Evolutionary conservation across 208 protist genomes (phyloP), one percentile per base, ranked within the genome.

Genomic region (Lotmaria passim): DNA sequence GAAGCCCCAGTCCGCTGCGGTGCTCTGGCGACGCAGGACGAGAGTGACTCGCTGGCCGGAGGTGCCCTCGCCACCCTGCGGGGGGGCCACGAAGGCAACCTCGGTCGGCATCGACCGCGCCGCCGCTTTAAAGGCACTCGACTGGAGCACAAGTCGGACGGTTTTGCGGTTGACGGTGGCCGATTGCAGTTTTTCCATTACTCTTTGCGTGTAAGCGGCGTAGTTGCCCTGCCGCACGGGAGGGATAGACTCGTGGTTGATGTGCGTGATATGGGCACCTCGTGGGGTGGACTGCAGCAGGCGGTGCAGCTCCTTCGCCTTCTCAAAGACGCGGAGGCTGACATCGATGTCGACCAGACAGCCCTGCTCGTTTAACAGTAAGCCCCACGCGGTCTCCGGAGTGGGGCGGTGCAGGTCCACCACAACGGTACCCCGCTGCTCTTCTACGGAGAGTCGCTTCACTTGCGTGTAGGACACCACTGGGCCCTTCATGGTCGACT

Each of bases 281-380:
- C 82, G 66, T 3, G 43, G 33, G 44, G 75, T 59, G 50, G 75
- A 72, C 14, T 78, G 69, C 7, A 87, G 78, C 17, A 89, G 70
- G 19, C 75, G 78, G 59, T 91, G 83, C 33, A 91, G 48, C 66
- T 83, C 59, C 30, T 75, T 73, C 10, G 81, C 83, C 34, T 73
- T 69, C 7, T 73, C 51, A 31, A 73, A 77, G 14, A 79, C 65
- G 19, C 89, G 89, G 61, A 94, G 62, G 15, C 75, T 67, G 19
- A 83, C 68, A 56, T 94, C 89, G 30, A 94, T 69, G 52, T 83
- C 85, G 14, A 94, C 78, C 34, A 94, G 58, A 2, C 61, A 55
- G 21, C 77, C 82, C 39, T 74, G 71, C 50, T 89, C 83, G 70
- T 89, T 94, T 59, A 94, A 83, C 51, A 94, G 66, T 33, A 94